These are phyloP conservation scores for Limonium bicolor DNA, from an alignment of 148 eudicot genomes.

Conservation along the genomic window DNA sequence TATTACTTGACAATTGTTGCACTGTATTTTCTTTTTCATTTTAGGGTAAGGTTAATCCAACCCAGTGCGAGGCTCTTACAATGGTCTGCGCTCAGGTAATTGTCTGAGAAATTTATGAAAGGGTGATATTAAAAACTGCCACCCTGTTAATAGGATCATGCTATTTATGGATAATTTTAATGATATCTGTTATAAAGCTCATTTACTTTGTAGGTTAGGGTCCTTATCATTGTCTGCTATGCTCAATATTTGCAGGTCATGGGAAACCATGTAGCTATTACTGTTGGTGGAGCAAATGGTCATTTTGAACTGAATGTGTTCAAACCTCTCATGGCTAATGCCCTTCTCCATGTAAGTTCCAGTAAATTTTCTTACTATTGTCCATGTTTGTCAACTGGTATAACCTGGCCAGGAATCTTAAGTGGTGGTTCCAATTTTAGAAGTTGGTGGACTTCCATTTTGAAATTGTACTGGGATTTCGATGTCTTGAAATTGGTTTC, in stretches of 20 bases:
- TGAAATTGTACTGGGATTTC: too few relatives aligned
- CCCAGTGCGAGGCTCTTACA: slow-evolving; percentile 98
- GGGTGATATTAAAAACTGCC: neutral
- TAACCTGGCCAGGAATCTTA: neutral
- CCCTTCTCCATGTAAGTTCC: slow-evolving; percentile 65
- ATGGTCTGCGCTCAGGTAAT: slow-evolving; percentile 98
- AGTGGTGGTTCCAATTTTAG: too few relatives aligned
- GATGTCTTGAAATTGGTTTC: too few relatives aligned
- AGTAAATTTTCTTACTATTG: neutral
- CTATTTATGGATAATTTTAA: too few relatives aligned
- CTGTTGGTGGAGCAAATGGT: slow-evolving; percentile 94
- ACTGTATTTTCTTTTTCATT: too few relatives aligned
- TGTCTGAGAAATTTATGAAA: too few relatives aligned
- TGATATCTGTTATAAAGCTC: too few relatives aligned
- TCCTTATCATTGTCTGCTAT: too few relatives aligned
- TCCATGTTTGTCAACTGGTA: neutral
- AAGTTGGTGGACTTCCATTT: too few relatives aligned
- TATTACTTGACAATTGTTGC: too few relatives aligned
- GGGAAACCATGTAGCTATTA: slow-evolving; percentile 93
- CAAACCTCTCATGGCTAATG: slow-evolving; percentile 92
- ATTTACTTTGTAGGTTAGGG: too few relatives aligned
- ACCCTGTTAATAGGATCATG: too few relatives aligned
- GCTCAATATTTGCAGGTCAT: slow-evolving; percentile 73
- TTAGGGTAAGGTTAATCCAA: slow-evolving; percentile 97
- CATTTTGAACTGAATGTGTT: slow-evolving; percentile 96